These are phyloP conservation scores for Chytriomyces sp. DNA, from an alignment of 192 early-diverging fungal genomes.

Conservation along the genomic window DNA sequence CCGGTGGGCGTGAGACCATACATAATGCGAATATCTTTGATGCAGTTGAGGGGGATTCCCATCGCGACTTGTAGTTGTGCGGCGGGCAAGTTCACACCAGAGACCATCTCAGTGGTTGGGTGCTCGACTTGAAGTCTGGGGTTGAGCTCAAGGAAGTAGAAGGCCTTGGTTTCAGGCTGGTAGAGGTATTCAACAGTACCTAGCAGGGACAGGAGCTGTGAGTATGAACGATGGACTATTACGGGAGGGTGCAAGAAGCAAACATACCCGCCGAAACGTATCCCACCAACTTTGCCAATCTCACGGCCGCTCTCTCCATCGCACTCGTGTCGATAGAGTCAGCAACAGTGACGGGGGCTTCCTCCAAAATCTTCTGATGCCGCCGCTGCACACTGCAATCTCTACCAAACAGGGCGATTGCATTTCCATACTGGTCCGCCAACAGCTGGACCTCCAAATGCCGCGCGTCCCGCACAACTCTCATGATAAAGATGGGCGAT, in stretches of 20 bases:
- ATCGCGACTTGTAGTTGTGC: slow-evolving; percentile 98
- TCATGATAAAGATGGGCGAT: slow-evolving; percentile 98
- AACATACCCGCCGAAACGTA: slow-evolving; percentile 83
- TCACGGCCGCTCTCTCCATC: slow-evolving; percentile 98
- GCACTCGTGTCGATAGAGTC: slow-evolving; percentile 62
- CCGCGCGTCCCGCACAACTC: slow-evolving; percentile 89
- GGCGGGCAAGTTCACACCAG: slow-evolving; percentile 96
- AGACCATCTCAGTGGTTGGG: slow-evolving; percentile 98
- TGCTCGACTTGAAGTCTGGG: slow-evolving; percentile 99
- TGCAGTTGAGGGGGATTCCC: slow-evolving; percentile 95
- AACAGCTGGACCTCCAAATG: slow-evolving; percentile 97
- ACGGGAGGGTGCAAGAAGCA: too few species aligned
- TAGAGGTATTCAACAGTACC: slow-evolving; percentile 96
- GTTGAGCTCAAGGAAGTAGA: slow-evolving; percentile 97
- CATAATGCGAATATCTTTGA: slow-evolving; percentile 93
- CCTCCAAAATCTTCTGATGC: slow-evolving; percentile 99
- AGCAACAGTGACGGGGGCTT: slow-evolving; percentile 89
- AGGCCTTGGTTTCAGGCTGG: slow-evolving; percentile 80
- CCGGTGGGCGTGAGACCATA: slow-evolving; percentile 90
- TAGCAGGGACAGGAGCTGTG: slow-evolving; percentile 9
- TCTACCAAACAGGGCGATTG: slow-evolving; percentile 96
- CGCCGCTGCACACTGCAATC: slow-evolving; percentile 98
- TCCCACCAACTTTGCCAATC: slow-evolving; percentile 90
- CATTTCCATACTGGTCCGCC: slow-evolving; percentile 96
- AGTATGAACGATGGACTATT: too few species aligned